A percentile compares a stretch with the other conserved stretches of the same genome.
These are phyloP conservation scores for Penicillium vulpinum DNA, from an alignment of 2,329 filamentous ascomycete genomes.

Conservation along the genomic window DNA sequence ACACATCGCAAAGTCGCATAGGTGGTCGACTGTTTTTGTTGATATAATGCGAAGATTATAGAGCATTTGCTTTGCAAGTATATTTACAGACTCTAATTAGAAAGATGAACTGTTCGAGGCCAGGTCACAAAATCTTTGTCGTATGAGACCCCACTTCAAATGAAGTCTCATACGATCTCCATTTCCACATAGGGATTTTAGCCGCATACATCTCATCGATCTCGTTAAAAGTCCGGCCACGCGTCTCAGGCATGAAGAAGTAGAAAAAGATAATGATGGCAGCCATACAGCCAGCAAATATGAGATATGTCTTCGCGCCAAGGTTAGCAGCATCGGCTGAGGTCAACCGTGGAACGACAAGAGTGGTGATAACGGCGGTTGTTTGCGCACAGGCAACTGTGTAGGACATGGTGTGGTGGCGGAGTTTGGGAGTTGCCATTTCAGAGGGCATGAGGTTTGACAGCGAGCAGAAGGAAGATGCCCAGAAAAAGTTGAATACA, in stretches of 20 bases:
- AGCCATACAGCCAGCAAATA: constrained; percentile 37
- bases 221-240: constrained; percentile 33
- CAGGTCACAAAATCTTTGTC: not conserved
- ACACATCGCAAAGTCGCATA: too few relatives aligned
- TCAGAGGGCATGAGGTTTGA: constrained; percentile 38
- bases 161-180: constrained; percentile 33
- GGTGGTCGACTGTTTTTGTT: too few relatives aligned
- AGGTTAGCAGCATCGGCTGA: constrained; percentile 35
- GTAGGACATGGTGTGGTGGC: constrained; percentile 41
- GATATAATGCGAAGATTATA: not conserved
- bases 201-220: constrained; percentile 39
- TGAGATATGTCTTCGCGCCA: constrained; percentile 36
- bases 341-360: constrained; percentile 39
- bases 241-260: constrained; percentile 34
- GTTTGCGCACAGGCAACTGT: constrained; percentile 38
- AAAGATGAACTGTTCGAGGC: not conserved
- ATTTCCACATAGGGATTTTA: constrained; percentile 34
- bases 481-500: constrained; percentile 43
- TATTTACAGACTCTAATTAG: not conserved
- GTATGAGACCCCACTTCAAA: constrained; percentile 16
- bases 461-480: constrained; percentile 39
- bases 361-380: constrained; percentile 43
- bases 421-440: constrained; percentile 39
- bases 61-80: not conserved
- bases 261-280: constrained; percentile 31